Percentiles rank a stretch among this genome's conserved stretches.
These are phyloP conservation scores for Sphagnum magellanicum DNA, from an alignment of 228 moss, liverwort and hornwort species.

Conservation along the genomic window DNA sequence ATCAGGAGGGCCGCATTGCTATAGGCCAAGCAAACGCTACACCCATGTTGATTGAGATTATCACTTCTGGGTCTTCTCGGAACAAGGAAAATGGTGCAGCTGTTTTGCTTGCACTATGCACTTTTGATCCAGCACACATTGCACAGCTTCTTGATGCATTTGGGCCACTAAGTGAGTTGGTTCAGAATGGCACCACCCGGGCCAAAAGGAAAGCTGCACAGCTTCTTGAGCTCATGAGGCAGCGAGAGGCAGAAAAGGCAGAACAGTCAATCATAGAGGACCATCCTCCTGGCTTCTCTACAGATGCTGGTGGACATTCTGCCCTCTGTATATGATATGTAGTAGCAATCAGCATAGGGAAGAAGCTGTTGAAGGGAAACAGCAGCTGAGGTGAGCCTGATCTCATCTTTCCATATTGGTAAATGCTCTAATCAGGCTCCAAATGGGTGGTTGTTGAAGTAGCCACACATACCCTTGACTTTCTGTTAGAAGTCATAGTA, in stretches of 20 bases:
- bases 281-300: too few relatives aligned
- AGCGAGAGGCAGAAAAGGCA: conserved; percentile 5
- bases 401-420: too few relatives aligned
- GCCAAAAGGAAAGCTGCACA: conserved; percentile 26
- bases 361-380: too few relatives aligned
- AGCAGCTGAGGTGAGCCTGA: too few relatives aligned
- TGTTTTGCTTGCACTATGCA: conserved; percentile 21
- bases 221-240: conserved; percentile 23
- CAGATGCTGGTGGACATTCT: too few relatives aligned
- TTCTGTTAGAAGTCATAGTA: too few relatives aligned
- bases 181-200: conserved; percentile 18
- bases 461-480: too few relatives aligned
- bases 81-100: conserved; percentile 40
- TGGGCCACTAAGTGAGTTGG: conserved; percentile 7
- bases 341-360: too few relatives aligned
- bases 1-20: conserved; percentile 28
- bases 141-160: conserved; percentile 11
- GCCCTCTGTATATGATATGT: too few relatives aligned
- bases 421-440: too few relatives aligned
- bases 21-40: conserved; percentile 20
- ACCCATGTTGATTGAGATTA: conserved; percentile 19
- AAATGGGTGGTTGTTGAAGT: too few relatives aligned
- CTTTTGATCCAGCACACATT: conserved; percentile 4
- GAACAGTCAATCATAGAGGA: too few relatives aligned
- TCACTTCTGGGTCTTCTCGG: conserved; percentile 19